Evolutionary conservation across 768 basidiomycete species (phyloP), one percentile per base, ranked within the genome.

Genomic region (Piloderma croceum): DNA sequence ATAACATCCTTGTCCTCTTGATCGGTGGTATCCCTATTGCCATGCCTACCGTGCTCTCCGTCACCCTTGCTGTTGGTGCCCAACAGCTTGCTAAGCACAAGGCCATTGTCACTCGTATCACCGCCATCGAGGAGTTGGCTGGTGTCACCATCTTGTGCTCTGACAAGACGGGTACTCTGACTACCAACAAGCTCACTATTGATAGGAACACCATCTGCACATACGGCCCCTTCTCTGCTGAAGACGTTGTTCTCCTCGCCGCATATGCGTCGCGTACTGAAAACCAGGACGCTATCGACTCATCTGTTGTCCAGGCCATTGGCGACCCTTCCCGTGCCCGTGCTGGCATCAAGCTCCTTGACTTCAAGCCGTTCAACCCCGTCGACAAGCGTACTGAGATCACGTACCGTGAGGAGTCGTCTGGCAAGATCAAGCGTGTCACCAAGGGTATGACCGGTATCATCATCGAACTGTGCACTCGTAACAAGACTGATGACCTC

Each of bases 381-480:
- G 91, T 93, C 53, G 91, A 94, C 77, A 97, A 97, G 76, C 90
- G 93, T 58, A 98, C 94, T 44, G 94, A 97, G 70, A 93, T 94
- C 62, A 98, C 94, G 36, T 98, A 97, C 73, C 83, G 79, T 35
- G 93, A 96, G 62, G 84, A 92, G 64, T 74, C 90, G 6, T 74
- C 87, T n/a, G 94, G 94, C 65, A 90, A 86, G 64, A 78, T 98
- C 52, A 96, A 94, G 80, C 90, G 94, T 56, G 94, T 94, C 57
- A 96, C 94, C 61, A 98, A 98, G 83, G 94, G 94, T 62, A 98
- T 98, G 94, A 98, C 94, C 32, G 94, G 92, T 71, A 86, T 90
- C 65, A 91, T 97, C 72, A 92, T 96, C 58, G 90, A 94, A 42
- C 85, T 96, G 36, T 97, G 93, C 80, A 74, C 88, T 18, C 88